Base-by-base conservation (phyloP, 2,329 filamentous ascomycete genomes). In the Sporothrix inflata region DNA sequence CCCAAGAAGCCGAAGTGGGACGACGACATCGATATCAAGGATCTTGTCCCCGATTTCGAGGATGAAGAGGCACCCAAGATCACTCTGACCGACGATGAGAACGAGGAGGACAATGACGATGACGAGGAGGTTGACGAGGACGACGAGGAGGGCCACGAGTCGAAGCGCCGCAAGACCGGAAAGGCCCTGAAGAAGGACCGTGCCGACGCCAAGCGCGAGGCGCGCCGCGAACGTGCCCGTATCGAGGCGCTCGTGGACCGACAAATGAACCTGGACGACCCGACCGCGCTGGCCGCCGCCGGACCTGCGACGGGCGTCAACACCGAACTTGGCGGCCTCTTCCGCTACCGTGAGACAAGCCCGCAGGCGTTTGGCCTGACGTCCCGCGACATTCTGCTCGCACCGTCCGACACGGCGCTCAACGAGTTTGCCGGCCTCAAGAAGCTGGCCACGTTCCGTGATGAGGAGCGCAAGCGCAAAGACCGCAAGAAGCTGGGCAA, bases 21-120 rank as follows among this genome's bases (percentile, higher is more conserved):
- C 77, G 94, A 98, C 78, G 96, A 99, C 79, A 98, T 99, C 77
- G 94, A 98, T 79, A 98, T 99, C 83, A 94, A 92, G 74, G 95
- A 97, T 80, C 86, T 98, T 68, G 84, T 97, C 38, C 94, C 94
- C 1, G 93, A 97, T 74, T 97, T 97, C 78, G 89, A 93, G 24
- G 92, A 93, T 34, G 88, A 88, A 7, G 83, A 86, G 19, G 79
- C 63, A 27, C 87, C 88, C 24, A 82, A 83, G 1, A 82, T 92
- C 73, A 83, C 83, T 1, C 82, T 91, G 1, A 88, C 88, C 5
- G 88, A 90, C 74, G 84, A 80, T 8, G 81, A 85, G n/a, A 83
- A 83, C 16, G 81, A 82, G 9, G 75, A 72, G 6, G 73, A 77
- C 4, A 79, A 77, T 4, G 76, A 84, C 7, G 83, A 83, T 19